These are phyloP conservation scores for Kwoniella sp. DNA, from an alignment of 768 basidiomycete species.

Conservation along the genomic window DNA sequence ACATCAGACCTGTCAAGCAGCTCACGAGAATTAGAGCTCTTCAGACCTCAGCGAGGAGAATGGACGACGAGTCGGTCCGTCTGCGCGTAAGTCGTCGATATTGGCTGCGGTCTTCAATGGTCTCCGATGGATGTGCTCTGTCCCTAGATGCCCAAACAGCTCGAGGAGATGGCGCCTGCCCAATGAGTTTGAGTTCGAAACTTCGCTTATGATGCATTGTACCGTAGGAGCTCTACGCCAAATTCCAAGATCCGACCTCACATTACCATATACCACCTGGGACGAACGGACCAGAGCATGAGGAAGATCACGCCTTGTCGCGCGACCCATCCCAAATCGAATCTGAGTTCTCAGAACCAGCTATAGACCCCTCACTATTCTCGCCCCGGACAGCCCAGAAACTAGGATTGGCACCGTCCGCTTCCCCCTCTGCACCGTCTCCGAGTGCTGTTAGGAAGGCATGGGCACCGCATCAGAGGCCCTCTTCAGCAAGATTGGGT, in stretches of 20 bases:
- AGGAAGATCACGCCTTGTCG: constrained; percentile 42
- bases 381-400: neutral
- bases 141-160: no score
- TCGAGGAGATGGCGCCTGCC: no score
- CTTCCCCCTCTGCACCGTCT: neutral
- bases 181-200: no score
- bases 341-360: neutral
- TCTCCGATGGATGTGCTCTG: no score
- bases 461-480: constrained; percentile 2
- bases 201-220: no score
- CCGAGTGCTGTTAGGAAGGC: neutral
- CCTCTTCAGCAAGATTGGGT: constrained; percentile 12
- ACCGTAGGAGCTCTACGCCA: constrained; percentile 31
- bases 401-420: neutral
- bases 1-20: neutral
- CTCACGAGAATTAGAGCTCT: neutral
- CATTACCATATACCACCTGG: constrained; percentile 46
- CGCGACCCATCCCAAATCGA: constrained; percentile 5
- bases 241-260: constrained; percentile 44
- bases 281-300: constrained; percentile 37
- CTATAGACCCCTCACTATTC: neutral
- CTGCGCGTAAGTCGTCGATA: constrained; percentile 13
- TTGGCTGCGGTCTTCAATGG: no score
- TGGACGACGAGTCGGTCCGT: constrained; percentile 17
- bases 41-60: constrained; percentile 1